Evolutionary conservation across 306 rosid species (phyloP).

Genomic region (Ammopiptanthus mongolicus): DNA sequence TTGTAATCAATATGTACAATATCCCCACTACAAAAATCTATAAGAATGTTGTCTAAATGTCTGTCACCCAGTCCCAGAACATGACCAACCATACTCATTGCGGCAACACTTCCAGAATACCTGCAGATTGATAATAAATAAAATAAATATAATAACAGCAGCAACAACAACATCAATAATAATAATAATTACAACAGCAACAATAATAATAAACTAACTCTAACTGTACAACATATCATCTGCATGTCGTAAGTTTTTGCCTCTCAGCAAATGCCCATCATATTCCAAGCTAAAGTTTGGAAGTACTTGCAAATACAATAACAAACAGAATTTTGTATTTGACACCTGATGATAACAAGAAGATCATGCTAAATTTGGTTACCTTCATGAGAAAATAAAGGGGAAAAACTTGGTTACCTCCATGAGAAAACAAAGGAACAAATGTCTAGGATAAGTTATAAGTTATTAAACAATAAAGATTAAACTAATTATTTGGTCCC

Average conservation of each 20-base stretch:
- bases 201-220: background rate
- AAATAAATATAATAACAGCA: background rate
- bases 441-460: background rate
- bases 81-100: constrained; percentile 97
- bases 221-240: background rate
- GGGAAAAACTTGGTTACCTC: constrained; percentile 1
- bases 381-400: background rate
- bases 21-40: constrained; percentile 88
- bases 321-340: background rate
- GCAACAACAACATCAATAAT: background rate
- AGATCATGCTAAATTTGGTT: constrained; percentile 18
- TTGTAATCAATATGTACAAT: constrained; percentile 90
- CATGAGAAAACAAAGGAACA: background rate
- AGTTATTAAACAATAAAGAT: background rate
- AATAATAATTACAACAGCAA: background rate
- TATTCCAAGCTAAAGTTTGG: background rate
- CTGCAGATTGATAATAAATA: constrained; percentile 32
- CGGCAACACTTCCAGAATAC: constrained; percentile 93
- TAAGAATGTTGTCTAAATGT: constrained; percentile 86
- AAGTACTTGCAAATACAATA: constrained; percentile 21
- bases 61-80: constrained; percentile 94
- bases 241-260: constrained; percentile 5
- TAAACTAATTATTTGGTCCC: no score
- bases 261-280: constrained; percentile 1
- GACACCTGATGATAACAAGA: constrained; percentile 13